Conservation (phyloP, 768 basidiomycete genomes). For the Lanmaoa rubissima region DNA sequence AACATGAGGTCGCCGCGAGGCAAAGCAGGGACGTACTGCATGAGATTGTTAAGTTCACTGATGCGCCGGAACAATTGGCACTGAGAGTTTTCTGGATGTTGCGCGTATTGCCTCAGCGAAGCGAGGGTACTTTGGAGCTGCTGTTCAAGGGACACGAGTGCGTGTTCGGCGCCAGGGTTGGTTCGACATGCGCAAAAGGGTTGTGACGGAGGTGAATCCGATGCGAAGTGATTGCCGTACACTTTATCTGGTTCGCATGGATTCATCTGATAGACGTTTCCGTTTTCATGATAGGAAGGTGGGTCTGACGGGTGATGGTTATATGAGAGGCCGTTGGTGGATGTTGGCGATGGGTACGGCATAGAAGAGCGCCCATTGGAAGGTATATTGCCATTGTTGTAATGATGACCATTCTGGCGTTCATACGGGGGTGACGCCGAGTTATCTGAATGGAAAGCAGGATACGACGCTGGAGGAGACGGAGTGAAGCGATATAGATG, state of each 20-base stretch:
- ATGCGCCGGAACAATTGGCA: slow-evolving; percentile 61
- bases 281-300: slow-evolving; percentile 34
- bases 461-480: slow-evolving; percentile 56
- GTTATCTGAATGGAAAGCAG: slow-evolving; percentile 48
- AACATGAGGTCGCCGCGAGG: slow-evolving; percentile 36
- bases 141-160: slow-evolving; percentile 60
- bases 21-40: slow-evolving; percentile 55
- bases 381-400: slow-evolving; percentile 31
- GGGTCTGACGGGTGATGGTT: slow-evolving; percentile 34
- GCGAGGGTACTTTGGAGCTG: slow-evolving; percentile 58
- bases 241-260: slow-evolving; percentile 35
- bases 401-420: slow-evolving; percentile 34
- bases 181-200: slow-evolving; percentile 61
- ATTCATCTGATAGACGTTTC: slow-evolving; percentile 37
- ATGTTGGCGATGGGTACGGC: slow-evolving; percentile 35
- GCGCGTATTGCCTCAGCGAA: slow-evolving; percentile 59
- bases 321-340: slow-evolving; percentile 34
- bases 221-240: slow-evolving; percentile 32
- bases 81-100: slow-evolving; percentile 50
- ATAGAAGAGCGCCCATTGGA: slow-evolving; percentile 28
- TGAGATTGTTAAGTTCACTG: slow-evolving; percentile 55
- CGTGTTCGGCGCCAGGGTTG: slow-evolving; percentile 55
- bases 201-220: slow-evolving; percentile 34
- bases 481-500: slow-evolving; percentile 71
- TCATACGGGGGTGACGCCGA: slow-evolving; percentile 36